phyloP scores from a whole-genome alignment of 2,329 filamentous ascomycete species.

The Verticillium klebahnii region DNA sequence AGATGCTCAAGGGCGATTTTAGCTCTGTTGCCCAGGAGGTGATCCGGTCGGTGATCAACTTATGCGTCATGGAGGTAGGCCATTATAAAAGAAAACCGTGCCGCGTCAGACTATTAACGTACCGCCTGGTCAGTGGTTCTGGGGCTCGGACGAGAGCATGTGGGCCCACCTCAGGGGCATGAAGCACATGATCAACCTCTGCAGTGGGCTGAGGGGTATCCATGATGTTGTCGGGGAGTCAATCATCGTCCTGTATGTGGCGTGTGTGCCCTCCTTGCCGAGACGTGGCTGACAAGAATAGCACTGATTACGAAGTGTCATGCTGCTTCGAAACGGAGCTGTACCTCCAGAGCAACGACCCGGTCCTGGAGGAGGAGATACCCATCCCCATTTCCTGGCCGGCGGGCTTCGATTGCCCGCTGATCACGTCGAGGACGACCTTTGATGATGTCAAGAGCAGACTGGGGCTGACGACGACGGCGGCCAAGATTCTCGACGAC shows the following conservation, averaged over 20 bases:
- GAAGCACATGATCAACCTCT: conserved; percentile 20
- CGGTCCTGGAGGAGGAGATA: conserved; percentile 6
- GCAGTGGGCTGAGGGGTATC: conserved; percentile 19
- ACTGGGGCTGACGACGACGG: conserved; percentile 11
- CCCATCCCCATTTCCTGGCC: conserved; percentile 14
- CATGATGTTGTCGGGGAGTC: conserved; percentile 19
- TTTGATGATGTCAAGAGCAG: conserved; percentile 12
- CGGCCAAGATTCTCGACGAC: conserved; percentile 21
- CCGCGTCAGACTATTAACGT: background rate
- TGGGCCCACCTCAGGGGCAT: conserved; percentile 24
- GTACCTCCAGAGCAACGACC: conserved; percentile 16
- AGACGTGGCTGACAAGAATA: conserved; percentile 1
- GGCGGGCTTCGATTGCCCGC: conserved; percentile 17
- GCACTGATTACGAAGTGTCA: conserved; percentile 25
- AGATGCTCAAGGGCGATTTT: conserved; percentile 14
- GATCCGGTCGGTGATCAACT: conserved; percentile 21
- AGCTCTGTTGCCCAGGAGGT: conserved; percentile 19
- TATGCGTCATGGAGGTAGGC: conserved; percentile 24
- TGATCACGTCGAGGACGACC: conserved; percentile 13
- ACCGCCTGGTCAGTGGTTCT: conserved; percentile 11
- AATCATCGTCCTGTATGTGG: conserved; percentile 10
- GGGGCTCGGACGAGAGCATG: conserved; percentile 22
- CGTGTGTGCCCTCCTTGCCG: background rate
- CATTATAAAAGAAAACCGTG: background rate
- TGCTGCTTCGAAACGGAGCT: conserved; percentile 22